These are phyloP conservation scores for Penicillium sp. DNA, from an alignment of 2,329 filamentous ascomycete genomes.

Conservation along the genomic window DNA sequence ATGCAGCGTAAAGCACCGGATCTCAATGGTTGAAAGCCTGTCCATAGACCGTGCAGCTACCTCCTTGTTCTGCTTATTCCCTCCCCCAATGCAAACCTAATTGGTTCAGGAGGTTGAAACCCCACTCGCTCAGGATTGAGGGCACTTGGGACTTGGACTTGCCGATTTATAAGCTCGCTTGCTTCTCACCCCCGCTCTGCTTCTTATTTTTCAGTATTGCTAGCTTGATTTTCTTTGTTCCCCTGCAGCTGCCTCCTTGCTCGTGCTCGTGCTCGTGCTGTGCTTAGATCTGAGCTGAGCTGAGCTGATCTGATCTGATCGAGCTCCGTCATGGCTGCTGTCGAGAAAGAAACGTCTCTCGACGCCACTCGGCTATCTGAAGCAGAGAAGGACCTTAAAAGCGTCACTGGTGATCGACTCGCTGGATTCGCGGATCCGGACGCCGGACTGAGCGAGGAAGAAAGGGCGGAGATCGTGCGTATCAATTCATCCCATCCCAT, in stretches of 20 bases:
- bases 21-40: background rate
- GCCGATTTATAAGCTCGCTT: conserved; percentile 18
- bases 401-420: conserved; percentile 12
- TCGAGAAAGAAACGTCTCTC: conserved; percentile 16
- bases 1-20: background rate
- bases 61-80: too few species aligned
- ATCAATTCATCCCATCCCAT: background rate
- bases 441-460: conserved; percentile 66
- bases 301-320: background rate
- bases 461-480: conserved; percentile 64
- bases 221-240: background rate
- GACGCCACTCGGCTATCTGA: conserved; percentile 22
- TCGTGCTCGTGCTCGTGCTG: background rate
- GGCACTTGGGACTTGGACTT: background rate
- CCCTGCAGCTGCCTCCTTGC: background rate
- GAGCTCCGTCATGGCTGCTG: conserved; percentile 9
- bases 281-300: background rate
- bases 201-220: background rate
- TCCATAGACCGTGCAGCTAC: too few species aligned
- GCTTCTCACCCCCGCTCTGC: conserved; percentile 7
- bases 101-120: too few species aligned
- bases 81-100: background rate
- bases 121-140: too few species aligned
- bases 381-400: conserved; percentile 22
- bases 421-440: conserved; percentile 58